Conservation (phyloP, 129 eudicot species). For the Kitagawia praeruptora region DNA sequence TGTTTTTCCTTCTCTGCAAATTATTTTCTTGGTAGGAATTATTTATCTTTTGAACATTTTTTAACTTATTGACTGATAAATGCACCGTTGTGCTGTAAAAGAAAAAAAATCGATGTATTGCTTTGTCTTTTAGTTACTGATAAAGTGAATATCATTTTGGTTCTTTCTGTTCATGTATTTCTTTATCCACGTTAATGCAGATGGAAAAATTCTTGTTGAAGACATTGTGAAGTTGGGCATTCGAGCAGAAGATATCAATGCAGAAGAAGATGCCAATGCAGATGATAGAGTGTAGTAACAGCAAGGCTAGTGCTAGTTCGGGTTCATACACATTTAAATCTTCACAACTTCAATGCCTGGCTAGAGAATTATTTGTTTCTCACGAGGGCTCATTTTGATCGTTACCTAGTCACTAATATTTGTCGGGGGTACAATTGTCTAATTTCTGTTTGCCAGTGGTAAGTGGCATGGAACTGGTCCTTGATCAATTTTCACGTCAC, state of each 20-base stretch:
- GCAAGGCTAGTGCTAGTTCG: conserved; percentile 10
- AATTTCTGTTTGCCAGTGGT: not conserved
- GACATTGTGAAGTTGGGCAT: conserved; percentile 83
- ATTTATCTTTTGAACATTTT: not conserved
- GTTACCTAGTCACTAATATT: not conserved
- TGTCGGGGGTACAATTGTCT: not conserved
- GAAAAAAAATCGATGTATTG: not conserved
- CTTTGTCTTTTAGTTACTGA: not conserved
- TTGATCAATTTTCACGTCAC: not conserved
- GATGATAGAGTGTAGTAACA: conserved; percentile 16
- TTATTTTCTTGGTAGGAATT: not conserved
- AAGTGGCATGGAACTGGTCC: not conserved
- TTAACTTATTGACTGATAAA: not conserved
- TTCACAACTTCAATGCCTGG: not conserved
- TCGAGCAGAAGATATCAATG: conserved; percentile 41
- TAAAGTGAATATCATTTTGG: not conserved
- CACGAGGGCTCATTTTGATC: not conserved
- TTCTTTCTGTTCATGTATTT: not conserved
- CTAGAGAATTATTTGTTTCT: not conserved
- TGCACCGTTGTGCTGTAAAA: not conserved
- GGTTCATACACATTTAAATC: conserved; percentile 6
- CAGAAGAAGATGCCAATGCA: conserved; percentile 15
- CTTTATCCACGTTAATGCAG: conserved; percentile 32
- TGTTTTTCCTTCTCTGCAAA: not conserved
- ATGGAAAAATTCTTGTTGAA: conserved; percentile 97